Conservation (phyloP, 352 stramenopile genomes). For the Salisapilia sapeloensis region DNA sequence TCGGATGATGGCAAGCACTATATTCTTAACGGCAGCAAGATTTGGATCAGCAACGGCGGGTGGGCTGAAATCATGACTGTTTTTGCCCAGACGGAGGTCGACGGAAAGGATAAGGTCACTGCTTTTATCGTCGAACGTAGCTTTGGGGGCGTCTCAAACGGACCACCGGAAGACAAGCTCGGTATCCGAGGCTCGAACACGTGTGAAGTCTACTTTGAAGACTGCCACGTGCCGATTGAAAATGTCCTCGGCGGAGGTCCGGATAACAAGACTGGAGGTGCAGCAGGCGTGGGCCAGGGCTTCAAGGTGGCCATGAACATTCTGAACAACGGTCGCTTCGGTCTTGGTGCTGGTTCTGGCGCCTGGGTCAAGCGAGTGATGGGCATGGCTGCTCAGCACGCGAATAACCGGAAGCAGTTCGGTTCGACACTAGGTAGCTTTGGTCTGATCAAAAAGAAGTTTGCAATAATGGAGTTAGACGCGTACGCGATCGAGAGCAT, state of each 20-base stretch:
- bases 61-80: slow-evolving; percentile 95
- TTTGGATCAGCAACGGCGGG: slow-evolving; percentile 95
- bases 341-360: slow-evolving; percentile 56
- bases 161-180: slow-evolving; percentile 93
- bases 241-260: slow-evolving; percentile 76
- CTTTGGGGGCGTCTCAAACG: slow-evolving; percentile 84
- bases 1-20: slow-evolving; percentile 85
- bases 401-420: slow-evolving; percentile 72
- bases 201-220: slow-evolving; percentile 91
- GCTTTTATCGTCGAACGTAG: slow-evolving; percentile 93
- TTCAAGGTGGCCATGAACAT: slow-evolving; percentile 90
- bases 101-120: slow-evolving; percentile 95
- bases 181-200: slow-evolving; percentile 94
- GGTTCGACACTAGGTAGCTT: slow-evolving; percentile 52
- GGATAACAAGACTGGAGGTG: slow-evolving; percentile 52
- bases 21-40: slow-evolving; percentile 89
- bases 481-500: slow-evolving; percentile 79
- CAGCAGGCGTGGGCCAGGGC: slow-evolving; percentile 65
- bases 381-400: slow-evolving; percentile 42
- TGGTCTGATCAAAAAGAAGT: slow-evolving; percentile 81
- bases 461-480: slow-evolving; percentile 60
- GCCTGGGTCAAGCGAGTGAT: slow-evolving; percentile 56
- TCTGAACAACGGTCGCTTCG: slow-evolving; percentile 87
- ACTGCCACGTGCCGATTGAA: slow-evolving; percentile 87
- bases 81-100: slow-evolving; percentile 91